A percentile compares a stretch with the other conserved stretches of the same genome.
Conservation (phyloP, 352 stramenopile genomes). For the Phytophthora citrophthora region DNA sequence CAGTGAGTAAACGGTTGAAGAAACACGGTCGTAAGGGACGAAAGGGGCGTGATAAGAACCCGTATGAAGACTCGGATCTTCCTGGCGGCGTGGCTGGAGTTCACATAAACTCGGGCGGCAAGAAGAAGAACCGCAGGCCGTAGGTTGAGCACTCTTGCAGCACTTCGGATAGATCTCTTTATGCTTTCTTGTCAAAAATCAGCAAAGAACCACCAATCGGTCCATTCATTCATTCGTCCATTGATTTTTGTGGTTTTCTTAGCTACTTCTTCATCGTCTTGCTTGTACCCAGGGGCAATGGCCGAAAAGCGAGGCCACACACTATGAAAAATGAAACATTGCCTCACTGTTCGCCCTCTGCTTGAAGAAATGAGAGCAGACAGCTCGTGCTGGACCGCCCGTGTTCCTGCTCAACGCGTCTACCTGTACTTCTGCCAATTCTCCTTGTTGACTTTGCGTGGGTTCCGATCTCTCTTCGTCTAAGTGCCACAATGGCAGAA, state of each 20-base stretch:
- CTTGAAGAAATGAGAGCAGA: conserved; percentile 25
- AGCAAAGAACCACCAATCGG: conserved; percentile 10
- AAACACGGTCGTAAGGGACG: conserved; percentile 96
- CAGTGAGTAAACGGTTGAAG: conserved; percentile 85
- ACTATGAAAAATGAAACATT: conserved; percentile 44
- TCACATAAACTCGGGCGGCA: conserved; percentile 76
- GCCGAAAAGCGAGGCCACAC: conserved; percentile 24
- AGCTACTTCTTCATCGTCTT: conserved; percentile 36
- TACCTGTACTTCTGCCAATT: conserved; percentile 19
- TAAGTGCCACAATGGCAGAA: conserved; percentile 35
- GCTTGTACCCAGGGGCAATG: conserved; percentile 35
- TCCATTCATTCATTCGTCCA: conserved; percentile 37
- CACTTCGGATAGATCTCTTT: conserved; percentile 20
- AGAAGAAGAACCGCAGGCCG: conserved; percentile 74
- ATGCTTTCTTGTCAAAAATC: background rate
- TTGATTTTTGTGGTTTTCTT: conserved; percentile 45
- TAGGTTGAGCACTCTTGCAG: conserved; percentile 4
- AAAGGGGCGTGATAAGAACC: conserved; percentile 97
- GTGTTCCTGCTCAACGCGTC: conserved; percentile 20
- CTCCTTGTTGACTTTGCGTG: conserved; percentile 30
- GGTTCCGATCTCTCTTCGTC: conserved; percentile 39
- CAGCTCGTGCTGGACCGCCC: conserved; percentile 2
- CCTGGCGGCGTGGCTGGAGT: conserved; percentile 51
- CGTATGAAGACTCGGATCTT: conserved; percentile 93
- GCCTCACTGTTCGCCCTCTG: conserved; percentile 18